These are phyloP conservation scores for Agapanthus africanus DNA, from an alignment of 106 monocot species.

Conservation along the genomic window DNA sequence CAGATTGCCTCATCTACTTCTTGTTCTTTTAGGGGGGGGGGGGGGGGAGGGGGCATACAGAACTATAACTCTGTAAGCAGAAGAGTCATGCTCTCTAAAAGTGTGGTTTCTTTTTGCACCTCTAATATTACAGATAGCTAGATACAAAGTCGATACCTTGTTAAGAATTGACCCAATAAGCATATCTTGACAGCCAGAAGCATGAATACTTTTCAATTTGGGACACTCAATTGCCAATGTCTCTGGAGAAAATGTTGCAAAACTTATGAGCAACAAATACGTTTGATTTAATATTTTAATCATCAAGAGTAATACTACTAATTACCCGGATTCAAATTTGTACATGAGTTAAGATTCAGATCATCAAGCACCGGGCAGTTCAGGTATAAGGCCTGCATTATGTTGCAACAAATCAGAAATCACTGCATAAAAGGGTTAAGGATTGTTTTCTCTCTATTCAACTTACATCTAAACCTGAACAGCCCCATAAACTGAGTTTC, in stretches of 20 bases:
- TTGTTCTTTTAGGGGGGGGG: too few species aligned
- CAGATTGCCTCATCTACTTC: too few species aligned
- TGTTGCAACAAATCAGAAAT: not conserved
- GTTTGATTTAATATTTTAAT: not conserved
- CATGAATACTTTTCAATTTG: constrained; percentile 65
- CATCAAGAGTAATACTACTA: constrained; percentile 1
- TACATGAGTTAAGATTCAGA: constrained; percentile 86
- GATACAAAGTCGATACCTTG: too few species aligned
- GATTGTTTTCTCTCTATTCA: not conserved
- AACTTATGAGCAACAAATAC: not conserved
- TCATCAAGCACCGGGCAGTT: constrained; percentile 88
- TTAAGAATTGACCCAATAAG: constrained; percentile 63
- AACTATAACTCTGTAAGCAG: too few species aligned
- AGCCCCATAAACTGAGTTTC: constrained; percentile 94
- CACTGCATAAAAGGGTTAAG: not conserved
- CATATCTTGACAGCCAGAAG: constrained; percentile 74
- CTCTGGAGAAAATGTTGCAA: constrained; percentile 31
- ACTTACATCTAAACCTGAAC: constrained; percentile 88
- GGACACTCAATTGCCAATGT: constrained; percentile 81
- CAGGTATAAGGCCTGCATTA: constrained; percentile 66
- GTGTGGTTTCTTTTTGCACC: too few species aligned
- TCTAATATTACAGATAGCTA: too few species aligned
- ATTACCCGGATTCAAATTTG: constrained; percentile 82
- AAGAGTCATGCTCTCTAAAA: too few species aligned
- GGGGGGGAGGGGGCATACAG: too few species aligned